Conservation (phyloP, 2,329 filamentous ascomycete species). For the Cladosporium sp. region DNA sequence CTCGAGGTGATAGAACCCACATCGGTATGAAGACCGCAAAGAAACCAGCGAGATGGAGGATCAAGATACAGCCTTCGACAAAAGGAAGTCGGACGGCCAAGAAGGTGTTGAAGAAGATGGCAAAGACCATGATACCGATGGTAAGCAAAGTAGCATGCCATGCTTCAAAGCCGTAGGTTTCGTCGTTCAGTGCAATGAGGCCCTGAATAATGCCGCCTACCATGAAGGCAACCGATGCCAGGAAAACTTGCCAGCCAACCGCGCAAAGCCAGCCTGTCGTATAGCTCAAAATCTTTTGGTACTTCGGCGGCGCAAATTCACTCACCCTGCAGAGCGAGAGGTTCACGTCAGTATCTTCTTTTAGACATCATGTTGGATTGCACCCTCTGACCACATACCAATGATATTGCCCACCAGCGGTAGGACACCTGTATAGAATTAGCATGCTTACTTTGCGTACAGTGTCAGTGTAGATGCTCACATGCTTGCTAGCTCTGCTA, state of each 20-base stretch:
- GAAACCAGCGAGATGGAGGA: conserved; percentile 41
- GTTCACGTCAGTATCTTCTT: not conserved
- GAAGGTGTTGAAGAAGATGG: conserved; percentile 36
- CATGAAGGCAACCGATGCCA: conserved; percentile 47
- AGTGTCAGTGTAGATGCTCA: not conserved
- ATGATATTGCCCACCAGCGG: conserved; percentile 30
- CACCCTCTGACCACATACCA: conserved; percentile 5
- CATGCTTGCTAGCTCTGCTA: conserved; percentile 29
- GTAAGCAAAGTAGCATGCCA: conserved; percentile 51
- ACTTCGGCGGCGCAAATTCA: conserved; percentile 32
- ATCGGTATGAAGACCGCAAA: conserved; percentile 34
- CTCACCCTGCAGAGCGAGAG: conserved; percentile 24
- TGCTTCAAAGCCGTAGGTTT: conserved; percentile 34
- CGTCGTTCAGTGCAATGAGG: conserved; percentile 46
- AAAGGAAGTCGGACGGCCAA: conserved; percentile 32
- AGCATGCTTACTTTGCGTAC: not conserved
- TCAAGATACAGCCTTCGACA: conserved; percentile 33
- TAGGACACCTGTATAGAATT: conserved; percentile 16
- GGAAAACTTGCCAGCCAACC: conserved; percentile 46
- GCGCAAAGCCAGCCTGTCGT: conserved; percentile 34
- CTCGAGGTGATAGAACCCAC: conserved; percentile 31
- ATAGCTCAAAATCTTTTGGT: conserved; percentile 32
- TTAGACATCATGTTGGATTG: not conserved
- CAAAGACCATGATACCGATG: conserved; percentile 29
- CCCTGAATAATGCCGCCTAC: conserved; percentile 46